Conservation (phyloP, 2,329 filamentous ascomycete species). For the Trichoderma semiorbis region DNA sequence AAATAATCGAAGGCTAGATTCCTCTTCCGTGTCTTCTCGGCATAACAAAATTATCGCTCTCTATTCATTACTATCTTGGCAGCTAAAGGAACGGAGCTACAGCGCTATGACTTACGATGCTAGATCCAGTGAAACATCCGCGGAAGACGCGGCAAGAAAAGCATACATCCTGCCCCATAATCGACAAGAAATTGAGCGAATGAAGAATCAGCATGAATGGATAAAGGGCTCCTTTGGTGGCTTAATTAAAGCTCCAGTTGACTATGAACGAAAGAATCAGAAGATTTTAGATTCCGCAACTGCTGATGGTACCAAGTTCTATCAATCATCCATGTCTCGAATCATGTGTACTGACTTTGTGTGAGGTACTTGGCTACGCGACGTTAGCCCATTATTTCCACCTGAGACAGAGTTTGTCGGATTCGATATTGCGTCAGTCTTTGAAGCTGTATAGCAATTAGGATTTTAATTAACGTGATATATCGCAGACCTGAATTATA, state of each 20-base stretch:
- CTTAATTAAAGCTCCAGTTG: slow-evolving; percentile 10
- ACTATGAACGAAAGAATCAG: background rate
- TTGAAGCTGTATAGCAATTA: background rate
- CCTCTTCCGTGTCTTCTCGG: background rate
- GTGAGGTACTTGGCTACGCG: slow-evolving; percentile 11
- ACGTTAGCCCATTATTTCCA: background rate
- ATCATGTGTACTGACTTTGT: background rate
- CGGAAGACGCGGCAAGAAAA: background rate
- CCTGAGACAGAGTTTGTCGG: slow-evolving; percentile 10
- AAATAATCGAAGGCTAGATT: background rate
- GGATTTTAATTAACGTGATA: background rate
- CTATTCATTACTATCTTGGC: background rate
- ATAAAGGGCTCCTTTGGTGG: slow-evolving; percentile 12
- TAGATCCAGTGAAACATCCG: background rate
- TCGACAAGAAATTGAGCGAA: slow-evolving; percentile 8
- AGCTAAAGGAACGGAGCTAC: background rate
- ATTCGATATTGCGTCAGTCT: slow-evolving; percentile 17
- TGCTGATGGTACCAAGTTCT: background rate
- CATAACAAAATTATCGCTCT: background rate
- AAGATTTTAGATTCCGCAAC: slow-evolving; percentile 12
- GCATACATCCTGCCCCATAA: slow-evolving; percentile 13
- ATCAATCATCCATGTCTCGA: background rate
- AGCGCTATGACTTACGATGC: background rate
- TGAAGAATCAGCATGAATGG: slow-evolving; percentile 19
- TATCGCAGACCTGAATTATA: background rate